These are phyloP conservation scores for Phytophthora idaei DNA, from an alignment of 352 stramenopile genomes.

Conservation along the genomic window DNA sequence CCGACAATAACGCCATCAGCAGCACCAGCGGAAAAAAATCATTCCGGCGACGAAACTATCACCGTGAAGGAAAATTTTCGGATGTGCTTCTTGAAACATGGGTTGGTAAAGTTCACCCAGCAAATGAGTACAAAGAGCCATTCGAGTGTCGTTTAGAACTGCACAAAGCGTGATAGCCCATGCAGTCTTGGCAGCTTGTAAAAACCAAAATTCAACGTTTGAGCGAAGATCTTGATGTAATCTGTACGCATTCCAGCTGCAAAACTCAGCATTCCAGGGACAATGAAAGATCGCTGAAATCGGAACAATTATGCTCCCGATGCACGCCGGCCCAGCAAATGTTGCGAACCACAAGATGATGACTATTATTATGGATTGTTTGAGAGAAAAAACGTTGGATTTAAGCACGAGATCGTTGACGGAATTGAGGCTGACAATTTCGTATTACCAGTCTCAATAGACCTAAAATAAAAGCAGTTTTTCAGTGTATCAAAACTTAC, in stretches of 20 bases:
- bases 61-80: not conserved
- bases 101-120: not conserved
- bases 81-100: not conserved
- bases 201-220: not conserved
- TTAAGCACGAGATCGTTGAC: not conserved
- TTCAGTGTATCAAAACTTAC: too few relatives aligned
- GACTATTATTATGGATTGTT: too few relatives aligned
- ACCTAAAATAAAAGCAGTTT: too few relatives aligned
- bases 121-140: not conserved
- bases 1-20: conserved; percentile 6
- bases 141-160: not conserved
- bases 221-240: not conserved
- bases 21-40: not conserved
- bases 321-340: not conserved
- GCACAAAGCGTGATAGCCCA: not conserved
- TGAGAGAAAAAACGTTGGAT: too few relatives aligned
- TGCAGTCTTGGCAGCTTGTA: not conserved
- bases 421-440: not conserved
- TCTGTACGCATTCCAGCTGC: not conserved
- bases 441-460: too few relatives aligned
- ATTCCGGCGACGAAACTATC: not conserved
- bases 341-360: not conserved
- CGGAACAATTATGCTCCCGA: not conserved
- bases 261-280: not conserved
- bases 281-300: not conserved